Base-by-base conservation (phyloP, 306 rosid genomes). In the Quercus bicolor region DNA sequence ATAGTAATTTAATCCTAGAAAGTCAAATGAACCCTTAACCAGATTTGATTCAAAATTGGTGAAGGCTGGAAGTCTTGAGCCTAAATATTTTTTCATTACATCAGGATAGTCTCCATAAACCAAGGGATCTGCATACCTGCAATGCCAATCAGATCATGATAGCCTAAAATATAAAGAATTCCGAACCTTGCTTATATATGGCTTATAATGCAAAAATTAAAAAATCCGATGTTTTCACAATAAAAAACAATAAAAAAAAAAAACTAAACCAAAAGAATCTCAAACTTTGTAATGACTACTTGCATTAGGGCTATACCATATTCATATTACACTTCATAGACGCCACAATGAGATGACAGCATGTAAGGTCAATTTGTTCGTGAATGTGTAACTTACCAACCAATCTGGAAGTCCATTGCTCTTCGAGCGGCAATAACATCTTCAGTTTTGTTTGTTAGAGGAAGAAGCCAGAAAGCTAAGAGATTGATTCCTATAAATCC, bases 91-190 rank as follows among this genome's bases (percentile, higher is more conserved):
- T 83, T 84, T 93, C 94, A 93, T 86, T 21, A 71, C 29, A 69
- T 43, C 73, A 5, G 94, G 97, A 80, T 91, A 91, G 78, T 89
- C 94, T 82, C 97, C 94, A 43, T 78, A 76, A 74, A 83, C 33
- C 75, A 91, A 80, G 16, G 98, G 98, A 75, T 88, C 87, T 45
- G 91, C 14, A 62, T 87, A 16, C 94, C 98, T 93, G 78, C 53
- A 80, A 71, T n/a, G 31, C 52, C 72, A 64, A 20, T n/a, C 24
- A 53, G 0, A 29, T 51, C 31, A 64, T 48, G 53, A 48, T 48
- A 48, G 16, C 53, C 14, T 48, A 2, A 48, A 23, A 29, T 0
- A 66, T 20, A 16, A 11, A 34, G 20, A 24, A 45, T 29, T 62
- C 15, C 1, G 6, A 64, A 64, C 31, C 29, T 59, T 9, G 16